Conservation (phyloP, 495 filamentous ascomycete genomes). For the Podospora pseudopauciseta region DNA sequence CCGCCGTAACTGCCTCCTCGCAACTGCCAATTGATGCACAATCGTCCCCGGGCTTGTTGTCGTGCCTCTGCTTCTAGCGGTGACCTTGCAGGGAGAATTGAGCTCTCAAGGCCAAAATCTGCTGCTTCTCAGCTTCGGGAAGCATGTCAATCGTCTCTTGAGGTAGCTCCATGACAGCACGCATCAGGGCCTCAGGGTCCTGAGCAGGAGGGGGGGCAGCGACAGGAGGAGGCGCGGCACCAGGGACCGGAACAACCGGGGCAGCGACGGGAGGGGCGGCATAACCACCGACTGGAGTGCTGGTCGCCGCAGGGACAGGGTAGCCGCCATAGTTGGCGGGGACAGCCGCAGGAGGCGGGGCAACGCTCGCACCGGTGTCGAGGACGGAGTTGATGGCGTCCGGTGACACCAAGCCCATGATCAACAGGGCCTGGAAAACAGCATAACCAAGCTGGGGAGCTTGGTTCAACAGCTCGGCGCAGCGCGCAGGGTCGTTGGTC, state of each 20-base stretch:
- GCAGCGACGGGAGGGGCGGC: conserved; percentile 36
- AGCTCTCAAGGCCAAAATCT: conserved; percentile 65
- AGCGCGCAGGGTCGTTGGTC: conserved; percentile 73
- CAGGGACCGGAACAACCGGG: conserved; percentile 28
- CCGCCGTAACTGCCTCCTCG: background rate
- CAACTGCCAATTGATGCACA: background rate
- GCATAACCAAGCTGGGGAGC: conserved; percentile 94
- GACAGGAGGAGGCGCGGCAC: conserved; percentile 17
- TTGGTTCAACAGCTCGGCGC: conserved; percentile 80
- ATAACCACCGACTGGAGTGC: conserved; percentile 41
- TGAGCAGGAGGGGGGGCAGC: conserved; percentile 44
- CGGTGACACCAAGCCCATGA: conserved; percentile 85
- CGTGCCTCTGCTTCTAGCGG: background rate
- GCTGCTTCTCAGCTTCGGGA: conserved; percentile 65
- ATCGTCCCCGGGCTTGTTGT: background rate
- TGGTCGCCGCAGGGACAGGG: conserved; percentile 58
- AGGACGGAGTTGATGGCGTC: conserved; percentile 49
- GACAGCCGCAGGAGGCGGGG: conserved; percentile 26
- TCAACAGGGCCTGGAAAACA: conserved; percentile 89
- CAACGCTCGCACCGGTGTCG: conserved; percentile 31
- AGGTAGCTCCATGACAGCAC: conserved; percentile 71
- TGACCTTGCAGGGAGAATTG: conserved; percentile 3
- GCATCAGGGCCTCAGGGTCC: conserved; percentile 63
- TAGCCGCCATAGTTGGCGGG: conserved; percentile 38
- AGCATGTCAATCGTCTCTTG: conserved; percentile 72